phyloP scores from a whole-genome alignment of 495 filamentous ascomycete species.

The Polyplosphaeria fusca region DNA sequence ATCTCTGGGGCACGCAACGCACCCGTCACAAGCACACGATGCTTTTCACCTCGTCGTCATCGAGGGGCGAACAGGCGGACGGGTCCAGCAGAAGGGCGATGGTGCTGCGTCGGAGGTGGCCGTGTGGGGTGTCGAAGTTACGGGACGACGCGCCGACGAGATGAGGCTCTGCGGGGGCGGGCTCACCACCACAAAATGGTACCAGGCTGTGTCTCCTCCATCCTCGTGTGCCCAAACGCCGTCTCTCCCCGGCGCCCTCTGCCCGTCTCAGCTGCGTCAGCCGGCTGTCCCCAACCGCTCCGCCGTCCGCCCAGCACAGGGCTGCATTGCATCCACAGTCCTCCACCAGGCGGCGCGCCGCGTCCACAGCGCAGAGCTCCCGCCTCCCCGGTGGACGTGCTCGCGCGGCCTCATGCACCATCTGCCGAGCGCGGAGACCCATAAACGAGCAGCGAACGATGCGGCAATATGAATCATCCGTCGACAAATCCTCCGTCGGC shows the following conservation, averaged over 20 bases:
- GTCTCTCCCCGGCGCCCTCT: background rate
- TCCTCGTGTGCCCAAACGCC: background rate
- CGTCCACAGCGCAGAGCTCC: background rate
- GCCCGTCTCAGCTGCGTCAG: slow-evolving; percentile 1
- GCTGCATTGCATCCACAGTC: background rate
- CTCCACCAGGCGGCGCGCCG: background rate
- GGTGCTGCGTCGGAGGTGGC: slow-evolving; percentile 25
- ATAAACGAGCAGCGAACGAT: slow-evolving; percentile 25
- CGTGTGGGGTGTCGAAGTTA: slow-evolving; percentile 19
- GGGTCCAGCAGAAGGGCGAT: slow-evolving; percentile 7
- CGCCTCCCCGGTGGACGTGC: slow-evolving; percentile 6
- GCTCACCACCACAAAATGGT: background rate
- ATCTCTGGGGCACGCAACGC: slow-evolving; percentile 4
- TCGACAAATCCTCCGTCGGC: slow-evolving; percentile 41
- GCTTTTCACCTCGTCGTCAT: slow-evolving; percentile 28
- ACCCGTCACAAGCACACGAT: slow-evolving; percentile 26
- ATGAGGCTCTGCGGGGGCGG: slow-evolving; percentile 27
- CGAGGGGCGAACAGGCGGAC: slow-evolving; percentile 13
- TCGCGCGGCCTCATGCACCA: slow-evolving; percentile 8
- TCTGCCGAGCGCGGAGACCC: slow-evolving; percentile 11
- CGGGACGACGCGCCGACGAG: background rate
- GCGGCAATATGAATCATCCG: slow-evolving; percentile 30
- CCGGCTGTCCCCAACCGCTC: background rate
- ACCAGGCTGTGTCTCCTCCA: background rate
- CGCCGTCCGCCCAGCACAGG: background rate